These are phyloP conservation scores for Xerocomellus amylosporus DNA, from an alignment of 768 basidiomycete species.

Conservation along the genomic window DNA sequence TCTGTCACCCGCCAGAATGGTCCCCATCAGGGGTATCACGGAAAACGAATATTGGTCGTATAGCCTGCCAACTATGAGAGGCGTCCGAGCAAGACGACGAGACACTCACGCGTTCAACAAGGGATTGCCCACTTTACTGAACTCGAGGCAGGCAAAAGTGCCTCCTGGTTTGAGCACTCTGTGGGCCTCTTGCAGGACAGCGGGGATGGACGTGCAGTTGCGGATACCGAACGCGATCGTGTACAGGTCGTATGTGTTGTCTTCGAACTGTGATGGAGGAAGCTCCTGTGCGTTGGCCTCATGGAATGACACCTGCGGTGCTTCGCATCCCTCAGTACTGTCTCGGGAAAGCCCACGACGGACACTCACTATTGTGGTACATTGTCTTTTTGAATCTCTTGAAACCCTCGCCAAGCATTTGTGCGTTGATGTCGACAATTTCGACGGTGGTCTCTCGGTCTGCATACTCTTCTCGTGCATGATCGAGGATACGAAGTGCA, in stretches of 20 bases:
- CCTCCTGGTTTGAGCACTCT: conserved; percentile 96
- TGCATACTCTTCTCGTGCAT: conserved; percentile 82
- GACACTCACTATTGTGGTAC: conserved; percentile 88
- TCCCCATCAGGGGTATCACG: conserved; percentile 92
- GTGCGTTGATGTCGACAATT: conserved; percentile 90
- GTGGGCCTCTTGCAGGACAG: conserved; percentile 84
- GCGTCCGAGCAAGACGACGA: not conserved
- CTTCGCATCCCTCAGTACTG: conserved; percentile 38
- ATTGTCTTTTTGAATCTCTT: conserved; percentile 93
- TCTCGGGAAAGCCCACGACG: not conserved
- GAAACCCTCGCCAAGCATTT: conserved; percentile 93
- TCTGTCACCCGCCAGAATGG: conserved; percentile 91
- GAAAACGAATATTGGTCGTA: conserved; percentile 97
- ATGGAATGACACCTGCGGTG: conserved; percentile 88
- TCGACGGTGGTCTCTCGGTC: conserved; percentile 89
- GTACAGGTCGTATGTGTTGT: conserved; percentile 90
- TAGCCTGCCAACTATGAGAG: conserved; percentile 45
- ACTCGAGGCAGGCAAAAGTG: conserved; percentile 93
- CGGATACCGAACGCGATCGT: conserved; percentile 99
- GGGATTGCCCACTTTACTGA: conserved; percentile 89
- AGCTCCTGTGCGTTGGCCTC: conserved; percentile 91
- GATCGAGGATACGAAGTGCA: conserved; percentile 88
- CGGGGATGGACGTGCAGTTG: conserved; percentile 91
- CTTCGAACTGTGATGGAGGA: conserved; percentile 60
- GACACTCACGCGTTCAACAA: conserved; percentile 74